These are phyloP conservation scores for Trypanosoma rangeli DNA, from an alignment of 208 protist species.

Conservation along the genomic window DNA sequence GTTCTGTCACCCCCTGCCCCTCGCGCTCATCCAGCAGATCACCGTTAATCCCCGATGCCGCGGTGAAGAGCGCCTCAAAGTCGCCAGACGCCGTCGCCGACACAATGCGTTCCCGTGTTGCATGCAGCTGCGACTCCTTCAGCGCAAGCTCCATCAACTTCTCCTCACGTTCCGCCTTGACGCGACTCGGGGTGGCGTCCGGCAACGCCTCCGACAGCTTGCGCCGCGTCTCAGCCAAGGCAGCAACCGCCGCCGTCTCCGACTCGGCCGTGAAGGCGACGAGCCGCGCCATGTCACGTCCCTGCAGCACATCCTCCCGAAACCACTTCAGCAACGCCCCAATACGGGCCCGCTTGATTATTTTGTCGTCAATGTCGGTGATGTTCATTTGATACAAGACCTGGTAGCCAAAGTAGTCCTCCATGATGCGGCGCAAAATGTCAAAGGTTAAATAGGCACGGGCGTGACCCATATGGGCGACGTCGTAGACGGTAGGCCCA, in stretches of 20 bases:
- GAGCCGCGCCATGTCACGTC: conserved; percentile 42
- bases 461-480: conserved; percentile 98
- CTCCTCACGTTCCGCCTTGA: conserved; percentile 68
- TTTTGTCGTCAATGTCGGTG: conserved; percentile 99
- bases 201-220: conserved; percentile 56
- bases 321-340: conserved; percentile 88
- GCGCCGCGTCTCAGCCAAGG: conserved; percentile 32
- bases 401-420: conserved; percentile 96
- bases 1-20: conserved; percentile 62
- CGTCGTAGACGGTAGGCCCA: conserved; percentile 98
- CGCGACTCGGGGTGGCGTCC: conserved; percentile 42
- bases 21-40: conserved; percentile 80
- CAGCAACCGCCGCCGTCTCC: conserved; percentile 30
- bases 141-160: conserved; percentile 76
- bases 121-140: conserved; percentile 61
- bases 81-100: conserved; percentile 32
- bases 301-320: conserved; percentile 35
- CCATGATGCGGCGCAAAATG: conserved; percentile 96
- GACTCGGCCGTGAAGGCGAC: conserved; percentile 53
- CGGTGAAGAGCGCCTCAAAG: conserved; percentile 55
- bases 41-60: conserved; percentile 68
- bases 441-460: conserved; percentile 98
- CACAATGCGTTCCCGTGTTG: conserved; percentile 59
- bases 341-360: conserved; percentile 94
- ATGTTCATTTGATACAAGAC: conserved; percentile 97